These are phyloP conservation scores for Penicillium sp. DNA, from an alignment of 2,329 filamentous ascomycete species.

Conservation along the genomic window DNA sequence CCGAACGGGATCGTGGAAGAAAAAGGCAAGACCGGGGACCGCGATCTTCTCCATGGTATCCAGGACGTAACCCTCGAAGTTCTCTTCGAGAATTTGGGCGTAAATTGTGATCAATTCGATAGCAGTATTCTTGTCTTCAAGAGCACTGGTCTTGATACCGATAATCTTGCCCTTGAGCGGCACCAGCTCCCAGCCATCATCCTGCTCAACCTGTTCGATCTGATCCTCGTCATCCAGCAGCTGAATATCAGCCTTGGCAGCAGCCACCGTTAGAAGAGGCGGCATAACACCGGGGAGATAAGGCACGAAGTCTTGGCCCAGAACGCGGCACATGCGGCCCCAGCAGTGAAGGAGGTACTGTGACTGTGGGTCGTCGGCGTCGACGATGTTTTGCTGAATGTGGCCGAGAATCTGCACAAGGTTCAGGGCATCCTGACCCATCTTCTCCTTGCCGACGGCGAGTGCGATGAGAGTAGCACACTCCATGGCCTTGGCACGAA, in stretches of 20 bases:
- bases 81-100: slow-evolving; percentile 87
- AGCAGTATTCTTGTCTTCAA: slow-evolving; percentile 99
- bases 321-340: slow-evolving; percentile 96
- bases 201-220: slow-evolving; percentile 85
- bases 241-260: slow-evolving; percentile 96
- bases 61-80: slow-evolving; percentile 86
- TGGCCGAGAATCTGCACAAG: slow-evolving; percentile 83
- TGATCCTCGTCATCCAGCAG: slow-evolving; percentile 93
- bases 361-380: slow-evolving; percentile 91
- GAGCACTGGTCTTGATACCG: slow-evolving; percentile 91
- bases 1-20: slow-evolving; percentile 97
- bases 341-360: slow-evolving; percentile 98
- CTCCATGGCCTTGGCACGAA: slow-evolving; percentile 98
- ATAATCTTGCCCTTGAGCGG: slow-evolving; percentile 97
- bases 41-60: slow-evolving; percentile 97
- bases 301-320: slow-evolving; percentile 85
- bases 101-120: slow-evolving; percentile 98
- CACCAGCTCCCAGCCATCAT: slow-evolving; percentile 96
- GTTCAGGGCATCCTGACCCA: slow-evolving; percentile 81
- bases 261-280: slow-evolving; percentile 83
- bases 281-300: slow-evolving; percentile 94
- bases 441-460: slow-evolving; percentile 88
- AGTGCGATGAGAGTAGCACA: slow-evolving; percentile 92
- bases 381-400: slow-evolving; percentile 83
- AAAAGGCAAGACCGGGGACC: slow-evolving; percentile 89